A percentile compares a stretch with the other conserved stretches of the same genome.
These are phyloP conservation scores for Paramecium sexaurelia DNA, from an alignment of 73 alveolate species.

Conservation along the genomic window DNA sequence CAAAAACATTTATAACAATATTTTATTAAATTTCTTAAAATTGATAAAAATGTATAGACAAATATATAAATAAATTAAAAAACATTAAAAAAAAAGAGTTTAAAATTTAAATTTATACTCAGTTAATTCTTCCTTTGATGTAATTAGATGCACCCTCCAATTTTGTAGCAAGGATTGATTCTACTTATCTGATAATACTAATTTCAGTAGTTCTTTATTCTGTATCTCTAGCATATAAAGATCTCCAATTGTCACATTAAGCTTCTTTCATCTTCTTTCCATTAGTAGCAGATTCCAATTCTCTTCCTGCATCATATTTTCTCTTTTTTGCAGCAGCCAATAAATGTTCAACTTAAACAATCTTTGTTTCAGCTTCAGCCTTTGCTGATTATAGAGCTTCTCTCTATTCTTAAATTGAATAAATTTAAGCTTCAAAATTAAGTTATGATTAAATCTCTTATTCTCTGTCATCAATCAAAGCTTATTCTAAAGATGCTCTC, in stretches of 20 bases:
- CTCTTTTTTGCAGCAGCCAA: constrained; percentile 42
- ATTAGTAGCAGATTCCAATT: neutral
- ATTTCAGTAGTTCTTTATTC: constrained; percentile 40
- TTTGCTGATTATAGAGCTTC: neutral
- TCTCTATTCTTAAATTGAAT: neutral
- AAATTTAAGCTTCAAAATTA: neutral
- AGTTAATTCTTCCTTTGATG: constrained; percentile 8
- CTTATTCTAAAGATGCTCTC: constrained; percentile 23
- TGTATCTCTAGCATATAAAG: constrained; percentile 26
- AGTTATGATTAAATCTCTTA: neutral
- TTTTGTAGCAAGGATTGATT: constrained; percentile 6
- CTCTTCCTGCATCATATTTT: constrained; percentile 32
- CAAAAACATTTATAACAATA: too few species aligned
- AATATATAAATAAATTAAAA: neutral
- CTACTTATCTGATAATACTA: constrained; percentile 35
- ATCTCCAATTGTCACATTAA: neutral
- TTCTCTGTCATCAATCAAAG: constrained; percentile 18
- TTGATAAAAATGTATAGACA: too few species aligned
- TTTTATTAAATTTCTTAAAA: too few species aligned
- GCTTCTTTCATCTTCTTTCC: constrained; percentile 36
- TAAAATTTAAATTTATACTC: neutral
- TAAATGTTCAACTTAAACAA: neutral
- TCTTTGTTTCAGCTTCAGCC: neutral
- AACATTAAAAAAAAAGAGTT: neutral
- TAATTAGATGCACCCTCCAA: constrained; percentile 34